These are phyloP conservation scores for Phytophthora cryptogea DNA, from an alignment of 352 stramenopile species.

Conservation along the genomic window DNA sequence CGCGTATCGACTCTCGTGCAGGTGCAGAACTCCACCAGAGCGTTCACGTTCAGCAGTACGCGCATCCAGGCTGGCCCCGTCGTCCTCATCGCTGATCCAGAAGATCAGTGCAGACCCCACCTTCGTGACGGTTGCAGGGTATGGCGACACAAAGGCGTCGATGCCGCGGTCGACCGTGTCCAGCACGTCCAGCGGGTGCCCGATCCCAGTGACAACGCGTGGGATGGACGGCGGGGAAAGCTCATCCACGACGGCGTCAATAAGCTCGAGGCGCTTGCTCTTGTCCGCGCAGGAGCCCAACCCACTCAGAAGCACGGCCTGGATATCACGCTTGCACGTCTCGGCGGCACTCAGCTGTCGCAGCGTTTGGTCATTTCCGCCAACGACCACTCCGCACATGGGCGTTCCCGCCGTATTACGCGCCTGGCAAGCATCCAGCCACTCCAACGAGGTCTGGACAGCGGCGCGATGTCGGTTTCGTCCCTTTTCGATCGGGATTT, in stretches of 20 bases:
- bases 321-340: conserved; percentile 69
- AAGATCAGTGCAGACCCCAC: conserved; percentile 56
- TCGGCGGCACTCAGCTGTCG: conserved; percentile 57
- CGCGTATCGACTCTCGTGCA: conserved; percentile 67
- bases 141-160: conserved; percentile 76
- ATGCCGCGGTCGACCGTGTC: conserved; percentile 53
- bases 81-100: conserved; percentile 53
- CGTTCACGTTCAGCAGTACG: conserved; percentile 33
- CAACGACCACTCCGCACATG: conserved; percentile 73
- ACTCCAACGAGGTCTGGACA: conserved; percentile 68
- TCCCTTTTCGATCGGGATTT: conserved; percentile 57
- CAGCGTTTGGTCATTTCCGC: conserved; percentile 60
- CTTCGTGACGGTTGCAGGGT: conserved; percentile 56
- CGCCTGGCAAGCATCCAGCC: conserved; percentile 67
- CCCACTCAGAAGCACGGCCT: conserved; percentile 70
- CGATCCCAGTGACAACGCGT: conserved; percentile 67
- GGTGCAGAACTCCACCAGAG: conserved; percentile 60
- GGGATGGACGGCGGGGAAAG: conserved; percentile 44
- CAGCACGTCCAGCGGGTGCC: conserved; percentile 67
- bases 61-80: conserved; percentile 13
- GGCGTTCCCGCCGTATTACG: conserved; percentile 18
- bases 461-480: conserved; percentile 70
- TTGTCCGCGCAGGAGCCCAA: conserved; percentile 49
- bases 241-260: conserved; percentile 52
- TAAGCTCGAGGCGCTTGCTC: conserved; percentile 42